Evolutionary conservation across 768 basidiomycete species (phyloP).

Genomic region (Trametes cinnabarina): DNA sequence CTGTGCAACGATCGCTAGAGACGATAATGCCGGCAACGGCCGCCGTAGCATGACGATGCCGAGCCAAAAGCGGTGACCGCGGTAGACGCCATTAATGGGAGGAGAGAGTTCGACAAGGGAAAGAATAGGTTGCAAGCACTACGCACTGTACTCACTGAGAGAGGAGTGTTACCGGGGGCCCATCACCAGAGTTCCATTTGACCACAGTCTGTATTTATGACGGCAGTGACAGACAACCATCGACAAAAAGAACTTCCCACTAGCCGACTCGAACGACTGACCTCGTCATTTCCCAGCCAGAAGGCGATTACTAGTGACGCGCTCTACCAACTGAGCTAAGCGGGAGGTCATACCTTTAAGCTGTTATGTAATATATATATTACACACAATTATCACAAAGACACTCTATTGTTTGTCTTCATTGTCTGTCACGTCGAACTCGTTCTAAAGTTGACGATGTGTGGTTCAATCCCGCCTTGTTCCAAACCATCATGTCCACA

Average conservation of each 20-base stretch:
- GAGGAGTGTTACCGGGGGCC: too few relatives aligned
- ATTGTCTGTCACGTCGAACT: too few relatives aligned
- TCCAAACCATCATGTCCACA: background rate
- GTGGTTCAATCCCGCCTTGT: background rate
- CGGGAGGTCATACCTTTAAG: constrained; percentile 18
- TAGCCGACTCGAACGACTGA: constrained; percentile 65
- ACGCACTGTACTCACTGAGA: background rate
- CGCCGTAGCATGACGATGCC: constrained; percentile 5
- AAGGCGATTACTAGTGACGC: constrained; percentile 54
- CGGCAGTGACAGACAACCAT: too few relatives aligned
- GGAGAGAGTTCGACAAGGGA: too few relatives aligned
- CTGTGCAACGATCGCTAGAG: constrained; percentile 2
- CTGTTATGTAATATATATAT: background rate
- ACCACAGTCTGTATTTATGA: too few relatives aligned
- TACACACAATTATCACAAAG: too few relatives aligned
- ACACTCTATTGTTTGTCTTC: too few relatives aligned
- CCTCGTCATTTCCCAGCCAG: constrained; percentile 45
- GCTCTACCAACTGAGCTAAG: constrained; percentile 52
- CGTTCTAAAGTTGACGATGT: background rate
- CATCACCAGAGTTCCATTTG: too few relatives aligned
- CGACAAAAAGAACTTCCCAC: constrained; percentile 31
- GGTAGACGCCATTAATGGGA: too few relatives aligned
- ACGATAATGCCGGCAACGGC: constrained; percentile 6
- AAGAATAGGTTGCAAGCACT: background rate
- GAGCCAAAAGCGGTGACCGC: background rate